Evolutionary conservation across 495 filamentous ascomycete species (phyloP).

Genomic region (Niebla homalea): DNA sequence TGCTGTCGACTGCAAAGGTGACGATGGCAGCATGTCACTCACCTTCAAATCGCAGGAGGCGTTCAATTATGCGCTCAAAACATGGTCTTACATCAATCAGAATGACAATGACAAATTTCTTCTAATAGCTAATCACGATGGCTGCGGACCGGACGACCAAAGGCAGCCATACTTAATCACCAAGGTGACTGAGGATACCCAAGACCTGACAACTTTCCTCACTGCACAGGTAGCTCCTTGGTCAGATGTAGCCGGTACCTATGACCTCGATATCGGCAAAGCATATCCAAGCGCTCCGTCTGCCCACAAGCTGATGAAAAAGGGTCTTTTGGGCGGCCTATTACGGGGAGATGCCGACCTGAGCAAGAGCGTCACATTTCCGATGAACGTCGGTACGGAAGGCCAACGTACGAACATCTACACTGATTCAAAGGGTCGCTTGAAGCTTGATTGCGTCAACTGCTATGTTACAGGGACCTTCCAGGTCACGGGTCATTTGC

Average conservation of each 20-base stretch:
- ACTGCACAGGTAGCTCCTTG: constrained; percentile 16
- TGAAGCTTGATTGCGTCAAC: constrained; percentile 21
- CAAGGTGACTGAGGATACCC: constrained; percentile 16
- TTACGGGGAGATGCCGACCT: constrained; percentile 5
- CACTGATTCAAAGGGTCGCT: constrained; percentile 8
- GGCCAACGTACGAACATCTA: constrained; percentile 13
- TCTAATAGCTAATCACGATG: constrained; percentile 26
- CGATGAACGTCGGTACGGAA: constrained; percentile 9
- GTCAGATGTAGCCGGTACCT: constrained; percentile 22
- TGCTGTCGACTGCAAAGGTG: constrained; percentile 23
- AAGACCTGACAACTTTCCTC: constrained; percentile 15
- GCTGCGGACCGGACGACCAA: constrained; percentile 22
- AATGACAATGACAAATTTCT: constrained; percentile 18
- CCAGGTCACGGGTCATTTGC: constrained; percentile 18
- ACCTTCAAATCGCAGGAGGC: constrained; percentile 21
- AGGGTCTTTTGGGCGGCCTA: constrained; percentile 7
- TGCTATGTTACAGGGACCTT: constrained; percentile 23
- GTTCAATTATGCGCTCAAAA: constrained; percentile 20
- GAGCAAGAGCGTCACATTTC: constrained; percentile 12
- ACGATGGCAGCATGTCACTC: constrained; percentile 22
- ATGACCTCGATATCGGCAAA: constrained; percentile 23
- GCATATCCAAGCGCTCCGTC: constrained; percentile 4
- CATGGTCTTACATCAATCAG: constrained; percentile 23
- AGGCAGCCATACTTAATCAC: constrained; percentile 22
- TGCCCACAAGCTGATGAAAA: constrained; percentile 1